phyloP scores from a whole-genome alignment of 768 basidiomycete genomes.

The Dioszegia hungarica region DNA sequence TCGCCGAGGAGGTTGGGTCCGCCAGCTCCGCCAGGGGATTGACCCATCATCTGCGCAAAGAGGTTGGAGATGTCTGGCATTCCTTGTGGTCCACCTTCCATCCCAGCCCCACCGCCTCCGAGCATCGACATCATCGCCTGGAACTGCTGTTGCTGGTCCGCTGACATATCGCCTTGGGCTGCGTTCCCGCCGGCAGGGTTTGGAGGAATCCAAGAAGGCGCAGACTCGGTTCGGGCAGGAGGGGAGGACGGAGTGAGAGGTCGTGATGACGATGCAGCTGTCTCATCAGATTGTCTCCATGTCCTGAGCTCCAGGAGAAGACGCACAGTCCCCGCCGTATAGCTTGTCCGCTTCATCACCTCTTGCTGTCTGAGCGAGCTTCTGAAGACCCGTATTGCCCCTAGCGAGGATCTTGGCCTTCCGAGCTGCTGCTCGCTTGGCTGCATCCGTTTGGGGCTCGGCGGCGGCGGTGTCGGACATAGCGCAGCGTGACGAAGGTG shows the following conservation, averaged over 20 bases:
- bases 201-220: constrained; percentile 29
- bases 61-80: constrained; percentile 34
- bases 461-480: constrained; percentile 2
- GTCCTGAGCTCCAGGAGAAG: background rate
- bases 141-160: constrained; percentile 33
- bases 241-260: background rate
- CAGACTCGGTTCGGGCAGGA: constrained; percentile 1
- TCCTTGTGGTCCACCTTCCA: constrained; percentile 11
- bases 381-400: constrained; percentile 41
- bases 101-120: constrained; percentile 11
- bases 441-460: constrained; percentile 35
- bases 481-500: too few species aligned
- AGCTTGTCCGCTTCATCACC: constrained; percentile 45
- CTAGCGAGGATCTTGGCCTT: constrained; percentile 47
- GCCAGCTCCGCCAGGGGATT: background rate
- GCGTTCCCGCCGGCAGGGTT: background rate
- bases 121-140: constrained; percentile 42
- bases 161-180: background rate
- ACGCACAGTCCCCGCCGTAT: constrained; percentile 40
- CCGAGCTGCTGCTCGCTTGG: constrained; percentile 41
- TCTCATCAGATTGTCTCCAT: background rate
- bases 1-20: constrained; percentile 28
- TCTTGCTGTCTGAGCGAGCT: constrained; percentile 45
- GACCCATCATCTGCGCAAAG: constrained; percentile 36
- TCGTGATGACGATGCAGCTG: constrained; percentile 11